Percentiles rank a stretch among this genome's conserved stretches.
Evolutionary conservation across 2,329 filamentous ascomycete species (phyloP).

Genomic region (Exophiala spinifera): DNA sequence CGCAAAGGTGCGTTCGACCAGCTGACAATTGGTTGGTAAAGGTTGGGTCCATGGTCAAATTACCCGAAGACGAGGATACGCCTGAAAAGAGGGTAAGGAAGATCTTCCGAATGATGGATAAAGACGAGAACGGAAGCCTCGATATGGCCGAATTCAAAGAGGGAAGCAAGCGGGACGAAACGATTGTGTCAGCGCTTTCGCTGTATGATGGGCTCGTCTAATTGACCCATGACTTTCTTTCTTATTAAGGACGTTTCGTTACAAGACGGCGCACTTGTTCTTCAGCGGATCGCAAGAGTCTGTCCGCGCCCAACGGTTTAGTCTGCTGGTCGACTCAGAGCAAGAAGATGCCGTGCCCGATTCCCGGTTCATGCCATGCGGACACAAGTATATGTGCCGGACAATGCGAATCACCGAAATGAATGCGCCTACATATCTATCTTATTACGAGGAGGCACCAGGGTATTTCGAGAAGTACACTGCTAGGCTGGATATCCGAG

Average conservation of each 20-base stretch:
- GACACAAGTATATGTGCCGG: background rate
- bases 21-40: constrained; percentile 38
- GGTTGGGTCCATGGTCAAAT: constrained; percentile 98
- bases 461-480: background rate
- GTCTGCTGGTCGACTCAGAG: background rate
- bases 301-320: background rate
- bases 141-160: constrained; percentile 99
- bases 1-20: background rate
- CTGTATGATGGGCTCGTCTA: constrained; percentile 94
- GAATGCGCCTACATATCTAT: background rate
- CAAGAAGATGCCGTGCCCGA: background rate
- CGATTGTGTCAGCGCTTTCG: constrained; percentile 93
- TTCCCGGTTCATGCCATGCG: background rate
- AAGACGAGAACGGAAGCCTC: constrained; percentile 95
- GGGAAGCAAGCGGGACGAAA: constrained; percentile 97
- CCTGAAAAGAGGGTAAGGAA: constrained; percentile 97
- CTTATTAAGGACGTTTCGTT: background rate
- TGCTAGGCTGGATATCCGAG: no score
- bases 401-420: background rate
- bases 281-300: background rate
- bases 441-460: background rate
- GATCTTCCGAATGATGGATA: constrained; percentile 99
- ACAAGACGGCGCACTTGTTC: no score
- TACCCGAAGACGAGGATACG: constrained; percentile 97
- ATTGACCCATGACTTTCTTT: constrained; percentile 37